A percentile compares a stretch with the other conserved stretches of the same genome.
Evolutionary conservation across 345 rosid genomes (phyloP).

Genomic region (Aquilaria sinensis): DNA sequence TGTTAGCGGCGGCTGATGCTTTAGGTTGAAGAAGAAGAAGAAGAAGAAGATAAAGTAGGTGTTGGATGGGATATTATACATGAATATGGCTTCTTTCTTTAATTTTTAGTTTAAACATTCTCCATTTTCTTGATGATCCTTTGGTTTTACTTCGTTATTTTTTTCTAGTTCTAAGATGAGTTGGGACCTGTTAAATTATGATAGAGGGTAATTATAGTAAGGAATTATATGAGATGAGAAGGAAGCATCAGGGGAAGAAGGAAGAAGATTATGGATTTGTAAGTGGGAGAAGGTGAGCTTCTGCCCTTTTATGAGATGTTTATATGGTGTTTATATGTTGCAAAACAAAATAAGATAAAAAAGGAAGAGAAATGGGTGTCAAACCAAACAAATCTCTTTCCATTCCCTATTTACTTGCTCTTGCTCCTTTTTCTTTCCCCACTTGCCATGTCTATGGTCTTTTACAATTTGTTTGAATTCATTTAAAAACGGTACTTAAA

Average conservation of each 20-base stretch:
- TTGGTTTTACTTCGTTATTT: not conserved
- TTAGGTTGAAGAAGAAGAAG: constrained; percentile 5
- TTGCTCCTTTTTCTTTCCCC: not conserved
- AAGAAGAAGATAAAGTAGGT: constrained; percentile 5
- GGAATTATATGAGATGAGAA: constrained; percentile 15
- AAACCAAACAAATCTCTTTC: constrained; percentile 4
- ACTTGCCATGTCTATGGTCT: too few relatives aligned
- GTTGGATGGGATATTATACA: constrained; percentile 44
- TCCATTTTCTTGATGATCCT: not conserved
- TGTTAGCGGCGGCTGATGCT: constrained; percentile 10
- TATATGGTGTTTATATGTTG: constrained; percentile 42
- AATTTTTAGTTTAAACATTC: constrained; percentile 20
- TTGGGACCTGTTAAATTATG: constrained; percentile 32
- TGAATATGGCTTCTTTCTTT: constrained; percentile 34
- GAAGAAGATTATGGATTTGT: constrained; percentile 10
- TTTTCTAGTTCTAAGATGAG: constrained; percentile 28
- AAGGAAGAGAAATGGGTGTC: constrained; percentile 10
- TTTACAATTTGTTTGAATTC: too few relatives aligned
- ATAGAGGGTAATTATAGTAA: constrained; percentile 42
- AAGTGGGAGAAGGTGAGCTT: constrained; percentile 23
- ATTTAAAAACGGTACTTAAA: too few relatives aligned
- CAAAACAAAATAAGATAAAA: constrained; percentile 8
- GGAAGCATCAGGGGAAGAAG: constrained; percentile 12
- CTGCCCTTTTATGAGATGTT: constrained; percentile 36
- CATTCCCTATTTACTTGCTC: constrained; percentile 5